phyloP scores from a whole-genome alignment of 2,329 filamentous ascomycete genomes.

The Cordyceps farinosa region DNA sequence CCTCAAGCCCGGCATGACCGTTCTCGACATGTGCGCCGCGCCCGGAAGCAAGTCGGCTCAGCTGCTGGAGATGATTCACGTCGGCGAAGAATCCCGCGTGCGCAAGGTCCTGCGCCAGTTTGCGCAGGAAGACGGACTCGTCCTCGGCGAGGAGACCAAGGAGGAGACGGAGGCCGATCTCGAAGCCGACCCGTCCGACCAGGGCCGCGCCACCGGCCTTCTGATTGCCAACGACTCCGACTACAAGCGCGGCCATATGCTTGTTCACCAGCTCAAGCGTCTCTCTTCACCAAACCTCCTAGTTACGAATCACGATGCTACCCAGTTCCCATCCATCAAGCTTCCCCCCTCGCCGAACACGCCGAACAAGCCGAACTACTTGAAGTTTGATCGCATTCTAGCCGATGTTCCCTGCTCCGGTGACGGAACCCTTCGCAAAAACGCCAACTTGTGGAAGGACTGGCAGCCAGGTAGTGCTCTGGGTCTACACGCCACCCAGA shows the following conservation, averaged over 20 bases:
- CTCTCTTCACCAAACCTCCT: constrained; percentile 94
- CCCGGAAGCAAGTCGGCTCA: constrained; percentile 97
- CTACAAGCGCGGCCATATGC: constrained; percentile 94
- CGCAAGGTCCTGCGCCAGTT: constrained; percentile 64
- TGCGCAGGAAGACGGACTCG: constrained; percentile 57
- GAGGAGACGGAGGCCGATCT: constrained; percentile 49
- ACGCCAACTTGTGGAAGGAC: constrained; percentile 89
- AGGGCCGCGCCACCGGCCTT: constrained; percentile 84
- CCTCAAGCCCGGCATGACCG: constrained; percentile 83
- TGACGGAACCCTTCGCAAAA: constrained; percentile 91
- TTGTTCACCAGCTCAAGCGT: constrained; percentile 96
- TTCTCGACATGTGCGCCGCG: constrained; percentile 93
- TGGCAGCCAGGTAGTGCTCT: constrained; percentile 87
- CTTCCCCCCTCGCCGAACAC: constrained; percentile 61
- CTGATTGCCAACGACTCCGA: constrained; percentile 95
- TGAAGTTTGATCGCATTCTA: constrained; percentile 95
- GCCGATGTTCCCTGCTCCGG: constrained; percentile 97
- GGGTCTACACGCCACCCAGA: constrained; percentile 81
- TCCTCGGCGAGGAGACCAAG: constrained; percentile 46
- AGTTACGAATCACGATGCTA: constrained; percentile 97
- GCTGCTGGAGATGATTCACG: constrained; percentile 89
- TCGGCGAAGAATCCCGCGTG: constrained; percentile 85
- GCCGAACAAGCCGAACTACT: constrained; percentile 61
- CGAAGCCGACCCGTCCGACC: constrained; percentile 62
- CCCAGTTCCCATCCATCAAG: constrained; percentile 88